Evolutionary conservation across 2,329 filamentous ascomycete genomes (phyloP).

Genomic region (Kalaharituber pfeilii): DNA sequence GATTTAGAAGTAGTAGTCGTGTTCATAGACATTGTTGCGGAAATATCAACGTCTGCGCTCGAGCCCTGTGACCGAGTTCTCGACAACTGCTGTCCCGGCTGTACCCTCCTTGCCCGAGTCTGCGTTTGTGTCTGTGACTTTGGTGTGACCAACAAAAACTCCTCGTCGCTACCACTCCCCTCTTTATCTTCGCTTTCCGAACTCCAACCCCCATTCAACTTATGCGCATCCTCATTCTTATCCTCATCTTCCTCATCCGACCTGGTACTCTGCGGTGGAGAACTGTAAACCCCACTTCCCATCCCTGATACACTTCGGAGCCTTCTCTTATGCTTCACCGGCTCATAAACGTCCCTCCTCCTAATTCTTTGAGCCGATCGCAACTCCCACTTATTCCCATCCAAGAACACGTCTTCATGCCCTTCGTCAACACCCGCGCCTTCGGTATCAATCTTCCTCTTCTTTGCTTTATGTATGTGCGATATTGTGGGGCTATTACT

Average conservation of each 20-base stretch:
- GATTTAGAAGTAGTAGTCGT: no score
- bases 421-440: neutral
- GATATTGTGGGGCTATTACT: no score
- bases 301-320: no score
- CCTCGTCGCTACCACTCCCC: neutral
- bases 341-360: no score
- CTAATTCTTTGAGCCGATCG: neutral
- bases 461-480: neutral
- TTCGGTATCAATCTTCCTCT: neutral
- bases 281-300: neutral
- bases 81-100: neutral
- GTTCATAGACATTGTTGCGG: no score
- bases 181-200: neutral
- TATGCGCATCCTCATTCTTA: no score
- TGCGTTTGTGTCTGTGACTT: neutral
- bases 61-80: neutral
- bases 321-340: no score
- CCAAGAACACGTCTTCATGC: neutral
- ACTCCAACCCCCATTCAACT: no score
- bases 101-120: neutral
- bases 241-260: neutral
- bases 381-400: constrained; percentile 2
- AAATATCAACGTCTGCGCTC: no score
- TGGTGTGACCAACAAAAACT: neutral
- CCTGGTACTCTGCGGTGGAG: neutral